phyloP scores from a whole-genome alignment of 2,329 filamentous ascomycete genomes.

The Aspergillus nomiae region DNA sequence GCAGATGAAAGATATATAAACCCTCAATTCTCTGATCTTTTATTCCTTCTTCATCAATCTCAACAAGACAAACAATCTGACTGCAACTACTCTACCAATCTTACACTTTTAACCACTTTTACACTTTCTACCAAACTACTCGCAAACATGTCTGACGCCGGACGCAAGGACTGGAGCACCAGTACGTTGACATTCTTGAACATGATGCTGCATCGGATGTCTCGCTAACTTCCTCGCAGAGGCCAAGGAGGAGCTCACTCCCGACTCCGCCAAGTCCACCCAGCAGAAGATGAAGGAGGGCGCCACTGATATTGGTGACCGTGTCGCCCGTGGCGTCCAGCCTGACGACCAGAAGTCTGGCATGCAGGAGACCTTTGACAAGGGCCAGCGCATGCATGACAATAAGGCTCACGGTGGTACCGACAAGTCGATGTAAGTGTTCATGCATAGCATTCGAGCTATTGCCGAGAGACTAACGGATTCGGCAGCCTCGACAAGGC shows the following conservation, averaged over 20 bases:
- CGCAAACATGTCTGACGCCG: conserved; percentile 60
- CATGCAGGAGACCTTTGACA: conserved; percentile 55
- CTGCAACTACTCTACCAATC: background rate
- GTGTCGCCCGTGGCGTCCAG: conserved; percentile 53
- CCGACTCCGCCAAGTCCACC: conserved; percentile 64
- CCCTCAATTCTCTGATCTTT: background rate
- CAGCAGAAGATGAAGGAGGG: conserved; percentile 60
- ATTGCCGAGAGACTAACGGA: conserved; percentile 10
- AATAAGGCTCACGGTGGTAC: conserved; percentile 41
- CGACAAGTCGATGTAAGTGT: conserved; percentile 43
- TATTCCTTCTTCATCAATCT: conserved; percentile 6
- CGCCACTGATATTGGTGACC: conserved; percentile 59
- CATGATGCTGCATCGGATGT: background rate
- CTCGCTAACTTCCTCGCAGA: conserved; percentile 41
- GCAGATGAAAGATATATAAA: conserved; percentile 25
- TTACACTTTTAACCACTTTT: background rate
- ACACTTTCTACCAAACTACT: conserved; percentile 5
- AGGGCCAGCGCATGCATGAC: conserved; percentile 50
- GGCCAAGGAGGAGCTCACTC: conserved; percentile 59
- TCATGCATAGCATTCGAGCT: background rate
- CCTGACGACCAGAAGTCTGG: conserved; percentile 59
- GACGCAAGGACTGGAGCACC: conserved; percentile 62
- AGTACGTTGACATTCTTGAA: conserved; percentile 35
- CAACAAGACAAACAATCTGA: conserved; percentile 7
- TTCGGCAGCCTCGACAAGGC: conserved; percentile 43